phyloP scores from a whole-genome alignment of 2,329 filamentous ascomycete species.

The Penicillium crustosum region DNA sequence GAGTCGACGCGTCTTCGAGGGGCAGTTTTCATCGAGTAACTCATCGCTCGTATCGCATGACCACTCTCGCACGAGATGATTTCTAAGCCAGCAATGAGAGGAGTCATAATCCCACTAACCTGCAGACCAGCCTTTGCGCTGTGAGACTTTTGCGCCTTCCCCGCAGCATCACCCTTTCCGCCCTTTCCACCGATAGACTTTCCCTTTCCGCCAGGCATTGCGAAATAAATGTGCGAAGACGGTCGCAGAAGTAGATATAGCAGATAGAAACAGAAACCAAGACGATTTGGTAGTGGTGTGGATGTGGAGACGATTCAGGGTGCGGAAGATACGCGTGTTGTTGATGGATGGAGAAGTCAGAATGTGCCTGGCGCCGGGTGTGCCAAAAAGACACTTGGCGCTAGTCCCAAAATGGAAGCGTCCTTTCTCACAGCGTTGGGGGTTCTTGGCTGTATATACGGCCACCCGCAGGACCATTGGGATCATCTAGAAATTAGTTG shows the following conservation, averaged over 20 bases:
- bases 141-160: slow-evolving; percentile 91
- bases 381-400: slow-evolving; percentile 39
- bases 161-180: slow-evolving; percentile 75
- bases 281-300: slow-evolving; percentile 26
- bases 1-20: slow-evolving; percentile 22
- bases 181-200: slow-evolving; percentile 90
- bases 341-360: slow-evolving; percentile 47
- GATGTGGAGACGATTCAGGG: slow-evolving; percentile 32
- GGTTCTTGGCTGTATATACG: neutral
- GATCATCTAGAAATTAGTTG: neutral
- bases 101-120: slow-evolving; percentile 58
- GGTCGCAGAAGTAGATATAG: slow-evolving; percentile 29
- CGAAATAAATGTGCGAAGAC: slow-evolving; percentile 26
- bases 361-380: slow-evolving; percentile 35
- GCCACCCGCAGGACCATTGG: neutral
- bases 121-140: slow-evolving; percentile 92
- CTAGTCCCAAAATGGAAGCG: slow-evolving; percentile 40
- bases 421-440: neutral
- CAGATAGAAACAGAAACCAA: slow-evolving; percentile 28
- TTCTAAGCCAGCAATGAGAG: neutral
- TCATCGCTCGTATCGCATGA: slow-evolving; percentile 12
- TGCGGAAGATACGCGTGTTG: slow-evolving; percentile 38
- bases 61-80: neutral
- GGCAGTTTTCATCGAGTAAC: slow-evolving; percentile 8
- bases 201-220: slow-evolving; percentile 87